Percentiles rank a stretch among this genome's conserved stretches.
phyloP scores from a whole-genome alignment of 768 basidiomycete species.

The Leccinum incarnatum region DNA sequence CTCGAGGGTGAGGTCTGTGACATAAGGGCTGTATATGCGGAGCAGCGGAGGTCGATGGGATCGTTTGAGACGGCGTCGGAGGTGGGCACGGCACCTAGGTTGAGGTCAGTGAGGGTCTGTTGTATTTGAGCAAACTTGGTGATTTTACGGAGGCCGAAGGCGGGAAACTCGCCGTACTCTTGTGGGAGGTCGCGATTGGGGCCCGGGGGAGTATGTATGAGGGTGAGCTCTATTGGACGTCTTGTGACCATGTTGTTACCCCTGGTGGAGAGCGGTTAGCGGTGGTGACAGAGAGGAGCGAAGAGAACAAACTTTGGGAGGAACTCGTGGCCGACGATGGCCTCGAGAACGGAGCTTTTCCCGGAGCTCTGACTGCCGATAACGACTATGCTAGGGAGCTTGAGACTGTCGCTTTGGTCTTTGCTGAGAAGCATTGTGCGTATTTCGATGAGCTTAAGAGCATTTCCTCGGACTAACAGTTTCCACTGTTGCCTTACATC shows the following conservation, averaged over 20 bases:
- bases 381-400: conserved; percentile 95
- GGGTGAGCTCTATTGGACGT: conserved; percentile 95
- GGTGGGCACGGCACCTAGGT: conserved; percentile 89
- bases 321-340: conserved; percentile 97
- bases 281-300: neutral
- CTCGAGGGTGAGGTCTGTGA: conserved; percentile 88
- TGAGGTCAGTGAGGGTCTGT: conserved; percentile 89
- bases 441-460: conserved; percentile 98
- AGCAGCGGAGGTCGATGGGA: conserved; percentile 94
- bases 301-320: conserved; percentile 82
- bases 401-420: conserved; percentile 92
- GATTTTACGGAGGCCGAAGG: conserved; percentile 84
- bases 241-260: conserved; percentile 99
- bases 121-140: conserved; percentile 92
- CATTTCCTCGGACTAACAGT: too few relatives aligned
- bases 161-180: conserved; percentile 95
- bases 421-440: conserved; percentile 92
- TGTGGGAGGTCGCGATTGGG: conserved; percentile 50
- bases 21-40: conserved; percentile 93
- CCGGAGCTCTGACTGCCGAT: conserved; percentile 98
- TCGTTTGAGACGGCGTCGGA: conserved; percentile 89
- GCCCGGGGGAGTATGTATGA: conserved; percentile 79
- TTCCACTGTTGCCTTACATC: too few relatives aligned
- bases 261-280: conserved; percentile 40
- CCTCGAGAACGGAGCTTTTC: conserved; percentile 96